These are phyloP conservation scores for Amyloporia xantha DNA, from an alignment of 768 basidiomycete species.

Conservation along the genomic window DNA sequence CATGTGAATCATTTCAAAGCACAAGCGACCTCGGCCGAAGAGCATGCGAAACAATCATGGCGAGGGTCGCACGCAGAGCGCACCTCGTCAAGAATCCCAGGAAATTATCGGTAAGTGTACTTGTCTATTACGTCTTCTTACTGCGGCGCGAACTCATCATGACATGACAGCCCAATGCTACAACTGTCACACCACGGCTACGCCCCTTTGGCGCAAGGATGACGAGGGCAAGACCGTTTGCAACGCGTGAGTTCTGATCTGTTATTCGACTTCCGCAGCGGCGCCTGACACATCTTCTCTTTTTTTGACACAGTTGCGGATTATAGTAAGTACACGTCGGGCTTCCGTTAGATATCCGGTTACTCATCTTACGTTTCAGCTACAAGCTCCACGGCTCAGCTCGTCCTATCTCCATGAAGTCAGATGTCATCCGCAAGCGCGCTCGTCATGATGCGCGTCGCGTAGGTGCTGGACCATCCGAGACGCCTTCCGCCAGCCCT, in stretches of 20 bases:
- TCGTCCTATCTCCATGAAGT: conserved; percentile 87
- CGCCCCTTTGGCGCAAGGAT: conserved; percentile 86
- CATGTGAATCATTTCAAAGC: conserved; percentile 33
- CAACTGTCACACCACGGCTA: conserved; percentile 86
- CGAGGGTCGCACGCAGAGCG: conserved; percentile 58
- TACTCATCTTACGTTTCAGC: conserved; percentile 23
- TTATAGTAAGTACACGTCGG: conserved; percentile 47
- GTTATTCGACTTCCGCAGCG: not conserved
- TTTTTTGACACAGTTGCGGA: conserved; percentile 49
- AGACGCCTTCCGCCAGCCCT: conserved; percentile 71
- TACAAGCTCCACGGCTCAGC: conserved; percentile 84
- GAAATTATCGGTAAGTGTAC: conserved; percentile 61
- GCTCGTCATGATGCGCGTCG: conserved; percentile 76
- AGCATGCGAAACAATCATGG: conserved; percentile 76
- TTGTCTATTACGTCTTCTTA: conserved; percentile 19
- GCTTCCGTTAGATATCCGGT: not conserved
- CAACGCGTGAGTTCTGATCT: conserved; percentile 60
- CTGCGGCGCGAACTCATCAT: conserved; percentile 3
- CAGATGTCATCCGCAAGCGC: conserved; percentile 83
- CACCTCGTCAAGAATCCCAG: conserved; percentile 61
- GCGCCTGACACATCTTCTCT: not conserved
- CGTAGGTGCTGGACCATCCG: conserved; percentile 42
- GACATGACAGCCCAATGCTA: conserved; percentile 65
- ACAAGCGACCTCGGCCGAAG: conserved; percentile 85
- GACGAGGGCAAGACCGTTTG: conserved; percentile 89